A percentile compares a stretch with the other conserved stretches of the same genome.
Conservation (phyloP, 176 grass and related monocot genomes). For the Hordeum vulgare region DNA sequence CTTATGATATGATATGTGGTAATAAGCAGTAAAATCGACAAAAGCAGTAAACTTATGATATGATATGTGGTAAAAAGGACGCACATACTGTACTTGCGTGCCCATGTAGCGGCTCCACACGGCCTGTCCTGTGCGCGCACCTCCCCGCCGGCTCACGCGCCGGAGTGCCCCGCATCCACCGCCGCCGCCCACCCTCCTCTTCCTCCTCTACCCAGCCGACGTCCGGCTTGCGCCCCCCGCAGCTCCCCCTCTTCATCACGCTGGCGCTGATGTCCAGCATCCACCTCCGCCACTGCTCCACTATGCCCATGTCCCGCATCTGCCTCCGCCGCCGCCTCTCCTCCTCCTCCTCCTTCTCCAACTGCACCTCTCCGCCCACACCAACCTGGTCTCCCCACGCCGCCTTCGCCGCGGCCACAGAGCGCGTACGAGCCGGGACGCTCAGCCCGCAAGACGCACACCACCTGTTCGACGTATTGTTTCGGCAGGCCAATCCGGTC, state of each 20-base stretch:
- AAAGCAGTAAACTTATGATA: no score
- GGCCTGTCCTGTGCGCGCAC: no score
- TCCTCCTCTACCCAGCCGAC: not conserved
- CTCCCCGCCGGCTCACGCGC: no score
- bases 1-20: no score
- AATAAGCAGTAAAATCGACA: no score
- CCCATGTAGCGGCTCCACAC: no score
- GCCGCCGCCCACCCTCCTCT: no score
- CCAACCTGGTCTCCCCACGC: not conserved
- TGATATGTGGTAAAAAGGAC: no score
- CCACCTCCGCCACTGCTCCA: not conserved
- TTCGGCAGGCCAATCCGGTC: not conserved
- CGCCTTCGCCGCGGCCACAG: not conserved
- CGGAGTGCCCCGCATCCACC: not conserved
- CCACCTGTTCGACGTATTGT: not conserved
- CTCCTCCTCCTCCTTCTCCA: not conserved
- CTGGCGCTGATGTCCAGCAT: not conserved
- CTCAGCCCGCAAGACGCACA: not conserved
- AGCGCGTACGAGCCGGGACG: not conserved
- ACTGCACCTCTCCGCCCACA: not conserved
- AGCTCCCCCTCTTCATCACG: not conserved
- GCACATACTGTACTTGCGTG: no score
- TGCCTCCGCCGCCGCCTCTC: not conserved
- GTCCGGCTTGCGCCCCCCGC: not conserved
- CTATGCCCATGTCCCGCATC: not conserved